These are phyloP conservation scores for Trichosanthes truncata DNA, from an alignment of 306 rosid genomes.

Conservation along the genomic window DNA sequence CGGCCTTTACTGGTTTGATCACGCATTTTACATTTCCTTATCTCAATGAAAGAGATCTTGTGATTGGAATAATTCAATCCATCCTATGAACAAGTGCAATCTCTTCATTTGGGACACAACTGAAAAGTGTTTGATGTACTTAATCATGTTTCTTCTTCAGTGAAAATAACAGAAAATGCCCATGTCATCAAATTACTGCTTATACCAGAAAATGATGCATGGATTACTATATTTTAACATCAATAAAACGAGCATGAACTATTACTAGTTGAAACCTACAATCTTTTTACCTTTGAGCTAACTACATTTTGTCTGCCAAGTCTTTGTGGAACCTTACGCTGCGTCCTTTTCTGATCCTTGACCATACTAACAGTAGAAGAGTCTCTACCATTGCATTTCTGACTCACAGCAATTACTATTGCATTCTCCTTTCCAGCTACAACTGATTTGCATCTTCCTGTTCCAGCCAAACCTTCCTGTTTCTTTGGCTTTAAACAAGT, in stretches of 20 bases:
- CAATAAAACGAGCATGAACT: not conserved
- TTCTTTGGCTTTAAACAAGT: constrained; percentile 26
- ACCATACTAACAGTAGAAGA: constrained; percentile 15
- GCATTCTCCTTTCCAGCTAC: constrained; percentile 39
- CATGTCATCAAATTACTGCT: not conserved
- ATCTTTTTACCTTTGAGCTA: not conserved
- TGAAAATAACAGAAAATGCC: not conserved
- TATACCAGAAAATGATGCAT: not conserved
- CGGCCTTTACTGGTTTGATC: not conserved
- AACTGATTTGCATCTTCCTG: constrained; percentile 19
- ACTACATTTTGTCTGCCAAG: not conserved
- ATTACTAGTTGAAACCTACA: not conserved
- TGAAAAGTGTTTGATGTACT: too few species aligned
- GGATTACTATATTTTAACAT: not conserved
- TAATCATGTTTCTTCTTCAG: too few species aligned
- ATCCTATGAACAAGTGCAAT: not conserved
- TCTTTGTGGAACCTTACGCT: constrained; percentile 13
- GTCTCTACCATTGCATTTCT: constrained; percentile 34
- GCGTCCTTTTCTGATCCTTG: constrained; percentile 20
- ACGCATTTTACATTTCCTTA: not conserved
- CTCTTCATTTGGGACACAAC: not conserved
- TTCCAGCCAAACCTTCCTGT: constrained; percentile 22
- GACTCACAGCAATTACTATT: constrained; percentile 14
- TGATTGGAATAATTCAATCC: not conserved
- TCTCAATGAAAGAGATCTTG: not conserved